Evolutionary conservation across 169 alveolate genomes (phyloP).

Genomic region (Cryptosporidium baileyi): DNA sequence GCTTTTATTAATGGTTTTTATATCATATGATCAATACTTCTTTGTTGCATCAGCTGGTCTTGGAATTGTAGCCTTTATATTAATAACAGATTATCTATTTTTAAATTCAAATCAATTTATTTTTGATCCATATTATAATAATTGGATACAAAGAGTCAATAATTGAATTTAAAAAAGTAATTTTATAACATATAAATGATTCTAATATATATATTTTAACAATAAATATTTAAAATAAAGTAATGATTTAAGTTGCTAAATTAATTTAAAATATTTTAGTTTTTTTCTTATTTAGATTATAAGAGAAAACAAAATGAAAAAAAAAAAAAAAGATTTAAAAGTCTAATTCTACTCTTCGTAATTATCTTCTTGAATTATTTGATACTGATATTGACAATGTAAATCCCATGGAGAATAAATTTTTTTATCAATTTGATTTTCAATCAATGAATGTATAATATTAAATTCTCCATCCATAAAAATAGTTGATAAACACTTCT

Average conservation of each 20-base stretch:
- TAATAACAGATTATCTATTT: slow-evolving; percentile 36
- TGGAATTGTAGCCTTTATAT: slow-evolving; percentile 16
- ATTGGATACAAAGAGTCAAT: slow-evolving; percentile 50
- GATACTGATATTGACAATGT: slow-evolving; percentile 63
- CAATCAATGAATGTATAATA: neutral
- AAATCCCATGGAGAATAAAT: slow-evolving; percentile 52
- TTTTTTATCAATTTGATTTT: neutral
- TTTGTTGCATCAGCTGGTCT: slow-evolving; percentile 22
- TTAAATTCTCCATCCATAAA: slow-evolving; percentile 52
- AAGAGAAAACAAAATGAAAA: no score
- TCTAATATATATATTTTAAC: neutral
- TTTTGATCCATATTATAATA: slow-evolving; percentile 60
- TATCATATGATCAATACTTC: slow-evolving; percentile 39
- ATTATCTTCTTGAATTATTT: slow-evolving; percentile 23
- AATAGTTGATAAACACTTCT: slow-evolving; percentile 39
- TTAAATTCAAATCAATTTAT: slow-evolving; percentile 49
- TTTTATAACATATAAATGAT: no score
- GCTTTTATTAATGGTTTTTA: slow-evolving; percentile 29
- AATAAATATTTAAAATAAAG: no score
- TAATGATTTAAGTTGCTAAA: neutral
- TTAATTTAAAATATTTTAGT: no score
- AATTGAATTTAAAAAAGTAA: neutral
- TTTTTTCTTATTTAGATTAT: no score
- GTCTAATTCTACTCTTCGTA: neutral
- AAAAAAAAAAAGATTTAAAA: no score